These are phyloP conservation scores for Schwanniomyces etchellsii DNA, from an alignment of 1,139 yeast genomes.

Conservation along the genomic window DNA sequence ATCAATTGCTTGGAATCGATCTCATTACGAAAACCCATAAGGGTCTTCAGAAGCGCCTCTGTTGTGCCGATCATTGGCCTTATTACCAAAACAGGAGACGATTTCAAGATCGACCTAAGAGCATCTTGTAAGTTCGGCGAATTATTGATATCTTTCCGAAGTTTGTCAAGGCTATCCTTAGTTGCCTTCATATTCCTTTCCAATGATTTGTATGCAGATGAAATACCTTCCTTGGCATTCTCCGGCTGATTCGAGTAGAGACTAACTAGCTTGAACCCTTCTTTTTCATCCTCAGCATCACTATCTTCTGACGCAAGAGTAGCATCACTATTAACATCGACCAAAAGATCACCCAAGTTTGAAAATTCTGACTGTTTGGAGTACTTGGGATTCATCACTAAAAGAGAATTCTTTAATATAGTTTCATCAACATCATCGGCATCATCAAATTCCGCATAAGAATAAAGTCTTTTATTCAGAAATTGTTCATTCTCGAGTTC, in stretches of 20 bases:
- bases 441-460: constrained; percentile 24
- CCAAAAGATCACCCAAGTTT: constrained; percentile 4
- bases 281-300: constrained; percentile 12
- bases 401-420: constrained; percentile 8
- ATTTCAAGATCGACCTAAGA: constrained; percentile 60
- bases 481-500: constrained; percentile 1
- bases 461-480: constrained; percentile 14
- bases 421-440: constrained; percentile 13
- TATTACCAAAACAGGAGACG: constrained; percentile 74
- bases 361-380: not conserved
- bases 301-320: constrained; percentile 12
- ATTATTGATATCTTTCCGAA: constrained; percentile 56
- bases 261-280: constrained; percentile 50
- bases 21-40: constrained; percentile 80
- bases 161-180: constrained; percentile 52
- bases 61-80: constrained; percentile 92
- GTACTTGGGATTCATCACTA: constrained; percentile 6
- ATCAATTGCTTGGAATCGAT: constrained; percentile 53
- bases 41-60: constrained; percentile 77
- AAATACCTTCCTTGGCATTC: constrained; percentile 64
- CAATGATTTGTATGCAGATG: constrained; percentile 65
- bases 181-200: constrained; percentile 69
- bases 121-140: constrained; percentile 66
- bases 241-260: constrained; percentile 83
- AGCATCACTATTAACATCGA: constrained; percentile 16